Percentiles rank a stretch among this genome's conserved stretches.
phyloP scores from a whole-genome alignment of 345 rosid species.

The Toxicodendron radicans region DNA sequence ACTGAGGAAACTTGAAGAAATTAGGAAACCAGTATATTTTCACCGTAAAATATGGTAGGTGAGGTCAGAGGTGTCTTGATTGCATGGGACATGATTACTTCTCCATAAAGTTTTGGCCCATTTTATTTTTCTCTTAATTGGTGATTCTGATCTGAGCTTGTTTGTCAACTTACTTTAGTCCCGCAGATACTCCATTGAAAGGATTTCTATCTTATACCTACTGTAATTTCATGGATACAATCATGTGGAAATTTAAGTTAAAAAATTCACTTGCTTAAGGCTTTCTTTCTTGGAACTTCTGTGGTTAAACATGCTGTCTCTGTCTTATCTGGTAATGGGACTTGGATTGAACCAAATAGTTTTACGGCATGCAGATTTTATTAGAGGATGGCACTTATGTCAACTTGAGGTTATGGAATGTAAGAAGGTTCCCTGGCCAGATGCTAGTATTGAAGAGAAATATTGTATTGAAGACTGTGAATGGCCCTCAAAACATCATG shows the following conservation, averaged over 20 bases:
- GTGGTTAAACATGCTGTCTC: slow-evolving; percentile 2
- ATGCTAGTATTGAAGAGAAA: slow-evolving; percentile 45
- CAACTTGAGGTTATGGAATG: slow-evolving; percentile 88
- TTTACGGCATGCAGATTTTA: slow-evolving; percentile 46
- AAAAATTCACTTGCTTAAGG: slow-evolving; percentile 9
- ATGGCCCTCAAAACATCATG: slow-evolving; percentile 62
- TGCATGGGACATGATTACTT: neutral
- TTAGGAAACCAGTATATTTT: neutral
- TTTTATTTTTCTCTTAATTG: neutral
- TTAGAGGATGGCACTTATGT: slow-evolving; percentile 78
- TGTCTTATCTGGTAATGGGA: neutral
- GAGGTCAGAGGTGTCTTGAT: neutral
- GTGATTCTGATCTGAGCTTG: neutral
- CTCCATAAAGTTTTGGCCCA: neutral
- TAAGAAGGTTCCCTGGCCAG: slow-evolving; percentile 78
- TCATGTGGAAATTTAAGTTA: neutral
- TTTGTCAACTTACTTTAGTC: neutral
- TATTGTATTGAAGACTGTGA: slow-evolving; percentile 60
- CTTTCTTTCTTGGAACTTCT: slow-evolving; percentile 1
- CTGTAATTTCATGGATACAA: slow-evolving; percentile 8
- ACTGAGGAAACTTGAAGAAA: neutral
- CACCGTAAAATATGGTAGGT: neutral
- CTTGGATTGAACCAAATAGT: slow-evolving; percentile 4
- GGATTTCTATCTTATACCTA: neutral
- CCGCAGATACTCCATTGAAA: neutral